These are phyloP conservation scores for Priceomyces castillae DNA, from an alignment of 805 yeast species.

Conservation along the genomic window DNA sequence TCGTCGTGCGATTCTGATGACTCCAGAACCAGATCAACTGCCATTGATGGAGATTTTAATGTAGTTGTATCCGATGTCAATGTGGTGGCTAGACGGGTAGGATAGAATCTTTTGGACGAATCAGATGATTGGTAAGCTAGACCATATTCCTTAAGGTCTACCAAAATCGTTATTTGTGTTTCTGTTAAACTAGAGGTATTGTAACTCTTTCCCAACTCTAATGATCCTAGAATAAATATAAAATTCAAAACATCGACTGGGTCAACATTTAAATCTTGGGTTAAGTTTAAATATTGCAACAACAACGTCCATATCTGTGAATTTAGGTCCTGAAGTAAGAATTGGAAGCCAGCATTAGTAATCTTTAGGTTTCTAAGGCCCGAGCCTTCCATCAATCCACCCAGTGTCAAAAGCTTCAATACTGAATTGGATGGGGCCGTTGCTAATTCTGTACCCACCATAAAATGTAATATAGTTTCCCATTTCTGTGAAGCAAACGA, in stretches of 20 bases:
- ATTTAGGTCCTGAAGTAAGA: constrained; percentile 85
- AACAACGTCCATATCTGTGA: constrained; percentile 93
- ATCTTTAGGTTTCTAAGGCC: constrained; percentile 52
- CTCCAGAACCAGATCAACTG: constrained; percentile 65
- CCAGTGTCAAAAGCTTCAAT: constrained; percentile 66
- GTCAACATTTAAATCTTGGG: constrained; percentile 85
- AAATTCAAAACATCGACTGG: constrained; percentile 94
- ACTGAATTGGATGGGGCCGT: constrained; percentile 80
- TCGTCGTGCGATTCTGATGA: constrained; percentile 12
- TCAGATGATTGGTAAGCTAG: constrained; percentile 65
- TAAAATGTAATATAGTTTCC: constrained; percentile 94
- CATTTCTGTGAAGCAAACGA: constrained; percentile 81
- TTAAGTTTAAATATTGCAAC: constrained; percentile 79
- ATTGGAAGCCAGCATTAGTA: constrained; percentile 92
- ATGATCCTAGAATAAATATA: constrained; percentile 87
- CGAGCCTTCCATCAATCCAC: constrained; percentile 81
- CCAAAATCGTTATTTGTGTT: constrained; percentile 83
- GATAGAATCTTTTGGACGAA: constrained; percentile 68
- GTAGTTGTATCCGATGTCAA: constrained; percentile 80
- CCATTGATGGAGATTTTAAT: constrained; percentile 69
- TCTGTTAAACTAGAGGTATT: constrained; percentile 65
- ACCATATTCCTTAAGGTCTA: constrained; percentile 89
- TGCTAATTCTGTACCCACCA: constrained; percentile 88
- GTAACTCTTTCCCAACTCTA: constrained; percentile 88
- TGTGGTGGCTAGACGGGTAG: constrained; percentile 87